These are phyloP conservation scores for Cicer cuneatum DNA, from an alignment of 306 rosid genomes.

Conservation along the genomic window DNA sequence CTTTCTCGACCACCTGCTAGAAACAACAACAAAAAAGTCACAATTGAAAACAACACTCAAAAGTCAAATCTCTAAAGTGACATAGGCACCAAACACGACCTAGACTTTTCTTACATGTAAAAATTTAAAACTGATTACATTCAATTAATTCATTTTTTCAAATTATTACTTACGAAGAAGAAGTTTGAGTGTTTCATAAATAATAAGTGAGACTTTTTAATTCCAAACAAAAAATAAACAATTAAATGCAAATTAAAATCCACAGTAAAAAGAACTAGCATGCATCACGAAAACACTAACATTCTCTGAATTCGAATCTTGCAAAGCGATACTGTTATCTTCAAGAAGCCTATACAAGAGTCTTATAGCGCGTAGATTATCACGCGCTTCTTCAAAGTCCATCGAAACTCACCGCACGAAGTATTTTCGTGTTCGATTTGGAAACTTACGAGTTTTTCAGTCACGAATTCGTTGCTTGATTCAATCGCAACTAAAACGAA, in stretches of 20 bases:
- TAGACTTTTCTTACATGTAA: too few species aligned
- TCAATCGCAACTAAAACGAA: neutral
- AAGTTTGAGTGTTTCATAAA: too few species aligned
- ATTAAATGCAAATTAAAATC: neutral
- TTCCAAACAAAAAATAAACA: neutral
- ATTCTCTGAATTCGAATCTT: slow-evolving; percentile 38
- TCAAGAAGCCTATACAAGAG: slow-evolving; percentile 61
- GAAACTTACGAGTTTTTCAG: neutral
- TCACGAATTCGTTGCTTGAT: neutral
- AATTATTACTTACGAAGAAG: too few species aligned
- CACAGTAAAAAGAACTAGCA: neutral
- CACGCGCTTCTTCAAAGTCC: slow-evolving; percentile 57
- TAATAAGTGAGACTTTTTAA: neutral
- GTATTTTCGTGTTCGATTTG: neutral
- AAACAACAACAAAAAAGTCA: neutral
- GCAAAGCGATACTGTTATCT: slow-evolving; percentile 31
- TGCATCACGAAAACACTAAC: slow-evolving; percentile 32
- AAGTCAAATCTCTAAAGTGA: too few species aligned
- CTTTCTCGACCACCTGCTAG: slow-evolving; percentile 57
- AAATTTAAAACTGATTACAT: too few species aligned
- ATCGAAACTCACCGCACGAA: neutral
- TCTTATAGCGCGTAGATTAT: slow-evolving; percentile 58
- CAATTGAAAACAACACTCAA: neutral
- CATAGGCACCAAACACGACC: too few species aligned
- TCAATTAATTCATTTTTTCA: too few species aligned